Percentiles rank a stretch among this genome's conserved stretches.
Evolutionary conservation across 768 basidiomycete species (phyloP).

Genomic region (Bullera alba): DNA sequence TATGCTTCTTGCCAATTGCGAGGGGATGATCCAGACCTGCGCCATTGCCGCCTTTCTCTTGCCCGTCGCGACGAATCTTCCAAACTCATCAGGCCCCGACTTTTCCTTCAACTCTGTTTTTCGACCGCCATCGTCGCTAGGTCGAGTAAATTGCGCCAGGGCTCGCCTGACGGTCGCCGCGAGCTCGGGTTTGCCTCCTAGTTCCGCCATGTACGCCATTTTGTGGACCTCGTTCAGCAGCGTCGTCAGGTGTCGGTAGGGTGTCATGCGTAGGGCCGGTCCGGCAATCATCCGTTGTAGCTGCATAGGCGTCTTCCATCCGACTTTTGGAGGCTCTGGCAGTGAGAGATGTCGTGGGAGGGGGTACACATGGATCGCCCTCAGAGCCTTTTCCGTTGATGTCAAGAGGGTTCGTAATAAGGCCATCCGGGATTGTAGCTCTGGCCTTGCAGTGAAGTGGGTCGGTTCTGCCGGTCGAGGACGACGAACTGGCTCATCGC

Average conservation of each 20-base stretch:
- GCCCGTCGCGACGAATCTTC: conserved; percentile 80
- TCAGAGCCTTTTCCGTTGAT: conserved; percentile 57
- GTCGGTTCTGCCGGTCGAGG: conserved; percentile 54
- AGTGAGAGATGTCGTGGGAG: conserved; percentile 62
- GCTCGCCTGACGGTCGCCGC: conserved; percentile 12
- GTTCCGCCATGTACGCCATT: conserved; percentile 26
- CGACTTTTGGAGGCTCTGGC: conserved; percentile 56
- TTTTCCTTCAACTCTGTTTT: not conserved
- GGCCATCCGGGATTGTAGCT: conserved; percentile 67
- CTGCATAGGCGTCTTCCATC: conserved; percentile 64
- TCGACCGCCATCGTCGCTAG: conserved; percentile 1
- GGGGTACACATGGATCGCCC: conserved; percentile 63
- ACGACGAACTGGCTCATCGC: too few relatives aligned
- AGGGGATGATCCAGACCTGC: conserved; percentile 79
- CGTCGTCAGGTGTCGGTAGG: conserved; percentile 58
- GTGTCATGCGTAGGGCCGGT: conserved; percentile 60
- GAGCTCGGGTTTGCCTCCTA: conserved; percentile 25
- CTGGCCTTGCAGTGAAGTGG: conserved; percentile 75
- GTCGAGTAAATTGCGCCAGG: conserved; percentile 24
- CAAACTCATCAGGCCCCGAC: conserved; percentile 64
- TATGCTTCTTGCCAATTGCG: conserved; percentile 1
- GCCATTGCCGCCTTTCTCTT: conserved; percentile 83
- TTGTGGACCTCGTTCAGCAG: conserved; percentile 37
- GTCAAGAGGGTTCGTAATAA: conserved; percentile 60
- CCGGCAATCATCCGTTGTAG: conserved; percentile 57